Evolutionary conservation across 202 grass and related monocot genomes (phyloP).

Genomic region (Zizania palustris): DNA sequence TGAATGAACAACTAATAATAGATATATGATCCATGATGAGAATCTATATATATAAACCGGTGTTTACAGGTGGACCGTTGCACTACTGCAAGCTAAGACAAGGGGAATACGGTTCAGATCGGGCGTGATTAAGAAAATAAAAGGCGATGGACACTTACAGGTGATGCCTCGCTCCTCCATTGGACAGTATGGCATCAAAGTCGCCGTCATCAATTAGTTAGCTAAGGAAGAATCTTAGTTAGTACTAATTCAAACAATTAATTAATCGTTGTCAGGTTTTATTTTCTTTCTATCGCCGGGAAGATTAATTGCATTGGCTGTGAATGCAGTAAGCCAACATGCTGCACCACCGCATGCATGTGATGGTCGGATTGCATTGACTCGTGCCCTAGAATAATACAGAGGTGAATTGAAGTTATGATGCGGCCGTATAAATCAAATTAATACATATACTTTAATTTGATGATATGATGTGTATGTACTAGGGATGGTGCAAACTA

Average conservation of each 20-base stretch:
- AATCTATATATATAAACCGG: too few relatives aligned
- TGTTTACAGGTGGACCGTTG: constrained; percentile 31
- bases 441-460: too few relatives aligned
- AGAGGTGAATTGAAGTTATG: neutral
- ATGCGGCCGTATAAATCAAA: too few relatives aligned
- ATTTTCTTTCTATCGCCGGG: neutral
- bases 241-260: constrained; percentile 34
- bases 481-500: too few relatives aligned
- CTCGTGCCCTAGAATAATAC: constrained; percentile 35
- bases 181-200: constrained; percentile 55
- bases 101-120: neutral
- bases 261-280: constrained; percentile 60
- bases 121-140: neutral
- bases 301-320: constrained; percentile 13
- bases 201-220: constrained; percentile 41
- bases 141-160: constrained; percentile 20
- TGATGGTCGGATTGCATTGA: constrained; percentile 48
- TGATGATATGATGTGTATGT: too few relatives aligned
- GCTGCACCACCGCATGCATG: constrained; percentile 39
- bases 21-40: too few relatives aligned
- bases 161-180: constrained; percentile 47
- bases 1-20: too few relatives aligned
- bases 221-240: constrained; percentile 58
- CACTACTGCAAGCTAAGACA: too few relatives aligned
- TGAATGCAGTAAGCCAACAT: neutral